These are phyloP conservation scores for Anthracocystis panici-leucophaei DNA, from an alignment of 1,284 basidiomycete genomes.

Conservation along the genomic window DNA sequence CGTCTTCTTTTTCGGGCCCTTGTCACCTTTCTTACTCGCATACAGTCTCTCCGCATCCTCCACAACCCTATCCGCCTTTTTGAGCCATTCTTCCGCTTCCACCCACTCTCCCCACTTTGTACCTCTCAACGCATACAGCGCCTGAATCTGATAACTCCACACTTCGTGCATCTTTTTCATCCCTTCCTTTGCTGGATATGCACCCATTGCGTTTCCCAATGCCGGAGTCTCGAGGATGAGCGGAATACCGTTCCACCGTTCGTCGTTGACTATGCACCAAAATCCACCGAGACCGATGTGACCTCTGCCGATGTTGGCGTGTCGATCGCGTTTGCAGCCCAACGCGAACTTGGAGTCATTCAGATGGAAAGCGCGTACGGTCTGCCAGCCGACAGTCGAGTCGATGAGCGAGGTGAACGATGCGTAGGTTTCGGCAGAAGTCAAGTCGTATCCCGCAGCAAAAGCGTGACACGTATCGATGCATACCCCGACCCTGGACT, in stretches of 20 bases:
- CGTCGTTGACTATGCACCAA: constrained; percentile 78
- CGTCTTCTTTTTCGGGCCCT: constrained; percentile 5
- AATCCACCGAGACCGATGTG: constrained; percentile 78
- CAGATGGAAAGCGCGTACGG: constrained; percentile 80
- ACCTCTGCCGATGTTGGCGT: constrained; percentile 87
- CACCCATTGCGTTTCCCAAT: constrained; percentile 19
- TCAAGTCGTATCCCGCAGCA: constrained; percentile 84
- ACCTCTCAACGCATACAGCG: constrained; percentile 71
- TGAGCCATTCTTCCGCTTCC: constrained; percentile 28
- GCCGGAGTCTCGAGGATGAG: constrained; percentile 83
- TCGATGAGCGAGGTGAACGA: constrained; percentile 76
- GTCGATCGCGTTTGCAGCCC: constrained; percentile 79
- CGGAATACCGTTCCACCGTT: constrained; percentile 78
- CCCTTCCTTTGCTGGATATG: constrained; percentile 29
- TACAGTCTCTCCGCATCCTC: constrained; percentile 17
- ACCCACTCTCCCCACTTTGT: constrained; percentile 45
- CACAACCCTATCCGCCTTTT: constrained; percentile 17
- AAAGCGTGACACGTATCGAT: constrained; percentile 90
- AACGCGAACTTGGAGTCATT: constrained; percentile 82
- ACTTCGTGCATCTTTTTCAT: constrained; percentile 72
- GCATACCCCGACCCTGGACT: constrained; percentile 82
- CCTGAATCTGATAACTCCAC: constrained; percentile 74
- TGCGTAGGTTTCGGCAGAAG: constrained; percentile 72
- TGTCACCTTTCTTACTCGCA: constrained; percentile 14
- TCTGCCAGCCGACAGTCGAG: constrained; percentile 77